These are phyloP conservation scores for Hawksworthiomyces lignivorus DNA, from an alignment of 2,329 filamentous ascomycete species.

Conservation along the genomic window DNA sequence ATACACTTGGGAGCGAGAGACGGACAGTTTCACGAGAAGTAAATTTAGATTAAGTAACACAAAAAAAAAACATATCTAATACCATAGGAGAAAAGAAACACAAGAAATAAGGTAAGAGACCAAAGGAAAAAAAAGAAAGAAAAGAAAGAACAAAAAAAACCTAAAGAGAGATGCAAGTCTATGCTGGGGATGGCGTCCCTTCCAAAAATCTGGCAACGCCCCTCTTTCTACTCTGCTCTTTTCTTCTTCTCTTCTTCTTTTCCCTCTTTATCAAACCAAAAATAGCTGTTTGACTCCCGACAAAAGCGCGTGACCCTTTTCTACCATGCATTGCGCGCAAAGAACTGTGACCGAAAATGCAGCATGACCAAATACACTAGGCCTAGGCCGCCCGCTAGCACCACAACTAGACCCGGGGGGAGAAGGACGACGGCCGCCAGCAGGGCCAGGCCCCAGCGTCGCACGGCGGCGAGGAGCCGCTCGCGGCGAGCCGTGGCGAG, in stretches of 20 bases:
- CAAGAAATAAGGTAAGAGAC: background rate
- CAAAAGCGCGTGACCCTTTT: too few species aligned
- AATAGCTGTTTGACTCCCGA: too few species aligned
- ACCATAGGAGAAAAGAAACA: background rate
- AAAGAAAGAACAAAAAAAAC: background rate
- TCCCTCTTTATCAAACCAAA: too few species aligned
- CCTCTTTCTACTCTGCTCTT: too few species aligned
- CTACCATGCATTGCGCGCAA: background rate
- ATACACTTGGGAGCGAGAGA: too few species aligned
- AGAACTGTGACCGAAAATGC: conserved; percentile 17
- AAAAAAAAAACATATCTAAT: background rate
- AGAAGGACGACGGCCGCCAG: conserved; percentile 40
- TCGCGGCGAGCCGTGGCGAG: conserved; percentile 26
- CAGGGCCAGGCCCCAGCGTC: conserved; percentile 33
- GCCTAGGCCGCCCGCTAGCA: conserved; percentile 28
- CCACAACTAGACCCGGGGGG: conserved; percentile 32
- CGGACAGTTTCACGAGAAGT: too few species aligned
- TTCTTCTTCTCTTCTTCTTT: too few species aligned
- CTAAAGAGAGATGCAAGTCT: conserved; percentile 3
- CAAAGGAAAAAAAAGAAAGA: background rate
- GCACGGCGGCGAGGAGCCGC: conserved; percentile 32
- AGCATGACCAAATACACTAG: conserved; percentile 29
- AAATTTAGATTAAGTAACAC: too few species aligned
- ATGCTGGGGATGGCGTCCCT: too few species aligned
- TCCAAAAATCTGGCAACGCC: too few species aligned